A percentile compares a stretch with the other conserved stretches of the same genome.
phyloP scores from a whole-genome alignment of 228 moss, liverwort and hornwort genomes.

The Sphagnum fallax region DNA sequence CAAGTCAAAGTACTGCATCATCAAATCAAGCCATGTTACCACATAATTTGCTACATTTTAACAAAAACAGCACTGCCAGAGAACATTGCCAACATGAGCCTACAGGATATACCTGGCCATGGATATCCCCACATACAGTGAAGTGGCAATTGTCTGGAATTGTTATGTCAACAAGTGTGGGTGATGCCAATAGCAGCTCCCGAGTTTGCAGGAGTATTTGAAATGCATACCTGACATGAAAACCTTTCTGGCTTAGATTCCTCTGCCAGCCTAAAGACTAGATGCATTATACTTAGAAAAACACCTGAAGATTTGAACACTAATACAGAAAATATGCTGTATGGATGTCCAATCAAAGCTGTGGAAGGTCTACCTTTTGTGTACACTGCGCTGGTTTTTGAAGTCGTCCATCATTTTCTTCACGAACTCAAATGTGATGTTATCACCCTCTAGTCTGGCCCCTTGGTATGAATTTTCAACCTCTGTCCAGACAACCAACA shows the following conservation, averaged over 20 bases:
- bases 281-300: no score
- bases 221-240: constrained; percentile 63
- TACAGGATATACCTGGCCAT: constrained; percentile 66
- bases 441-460: constrained; percentile 80
- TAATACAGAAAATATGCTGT: no score
- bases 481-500: constrained; percentile 23
- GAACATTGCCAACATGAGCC: not conserved
- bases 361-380: constrained; percentile 50
- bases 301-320: no score
- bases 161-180: constrained; percentile 86
- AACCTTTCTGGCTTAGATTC: not conserved
- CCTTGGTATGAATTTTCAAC: constrained; percentile 78
- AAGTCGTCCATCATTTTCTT: constrained; percentile 97
- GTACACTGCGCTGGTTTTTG: constrained; percentile 78
- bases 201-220: constrained; percentile 87
- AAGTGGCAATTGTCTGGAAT: constrained; percentile 72
- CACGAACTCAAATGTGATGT: constrained; percentile 76
- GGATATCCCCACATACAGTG: constrained; percentile 97
- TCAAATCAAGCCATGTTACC: not conserved
- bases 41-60: not conserved
- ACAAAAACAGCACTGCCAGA: not conserved
- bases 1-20: constrained; percentile 83
- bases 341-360: no score
- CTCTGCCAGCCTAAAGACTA: no score
- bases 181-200: constrained; percentile 63